A percentile compares a stretch with the other conserved stretches of the same genome.
phyloP scores from a whole-genome alignment of 129 eudicot genomes.

The Cynara cardunculus region DNA sequence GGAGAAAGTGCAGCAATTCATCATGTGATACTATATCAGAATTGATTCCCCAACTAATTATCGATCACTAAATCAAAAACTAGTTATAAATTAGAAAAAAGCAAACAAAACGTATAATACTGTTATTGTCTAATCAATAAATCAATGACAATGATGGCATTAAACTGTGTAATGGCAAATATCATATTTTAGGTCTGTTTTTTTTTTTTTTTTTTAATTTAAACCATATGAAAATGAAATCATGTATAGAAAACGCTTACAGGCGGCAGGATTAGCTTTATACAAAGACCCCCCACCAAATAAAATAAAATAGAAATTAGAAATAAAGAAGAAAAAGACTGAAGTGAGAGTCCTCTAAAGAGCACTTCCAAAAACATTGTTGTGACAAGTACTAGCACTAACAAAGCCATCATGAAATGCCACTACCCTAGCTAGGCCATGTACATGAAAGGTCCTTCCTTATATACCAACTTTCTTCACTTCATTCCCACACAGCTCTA shows the following conservation, averaged over 20 bases:
- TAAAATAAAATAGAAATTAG: not conserved
- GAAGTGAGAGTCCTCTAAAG: conserved; percentile 38
- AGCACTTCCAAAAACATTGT: conserved; percentile 34
- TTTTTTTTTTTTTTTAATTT: too few relatives aligned
- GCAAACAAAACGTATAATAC: conserved; percentile 1
- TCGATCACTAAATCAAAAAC: conserved; percentile 18
- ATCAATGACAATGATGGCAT: not conserved
- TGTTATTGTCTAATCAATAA: not conserved
- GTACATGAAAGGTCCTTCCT: conserved; percentile 21
- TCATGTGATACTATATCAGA: conserved; percentile 17
- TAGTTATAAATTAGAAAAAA: conserved; percentile 7
- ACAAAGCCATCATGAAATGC: conserved; percentile 39
- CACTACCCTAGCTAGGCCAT: conserved; percentile 38
- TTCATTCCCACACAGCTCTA: conserved; percentile 20
- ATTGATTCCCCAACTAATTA: conserved; percentile 26
- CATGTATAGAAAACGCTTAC: conserved; percentile 19
- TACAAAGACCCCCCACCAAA: conserved; percentile 7
- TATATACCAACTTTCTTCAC: conserved; percentile 22
- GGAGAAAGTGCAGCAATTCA: conserved; percentile 27
- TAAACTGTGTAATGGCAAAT: not conserved
- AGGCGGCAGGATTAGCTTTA: conserved; percentile 20
- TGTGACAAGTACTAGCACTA: conserved; percentile 59
- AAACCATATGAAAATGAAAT: conserved; percentile 6
- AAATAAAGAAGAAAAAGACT: conserved; percentile 17
- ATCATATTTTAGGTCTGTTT: not conserved